These are phyloP conservation scores for Capillidium rhysosporum DNA, from an alignment of 371 early-diverging fungal genomes.

Conservation along the genomic window DNA sequence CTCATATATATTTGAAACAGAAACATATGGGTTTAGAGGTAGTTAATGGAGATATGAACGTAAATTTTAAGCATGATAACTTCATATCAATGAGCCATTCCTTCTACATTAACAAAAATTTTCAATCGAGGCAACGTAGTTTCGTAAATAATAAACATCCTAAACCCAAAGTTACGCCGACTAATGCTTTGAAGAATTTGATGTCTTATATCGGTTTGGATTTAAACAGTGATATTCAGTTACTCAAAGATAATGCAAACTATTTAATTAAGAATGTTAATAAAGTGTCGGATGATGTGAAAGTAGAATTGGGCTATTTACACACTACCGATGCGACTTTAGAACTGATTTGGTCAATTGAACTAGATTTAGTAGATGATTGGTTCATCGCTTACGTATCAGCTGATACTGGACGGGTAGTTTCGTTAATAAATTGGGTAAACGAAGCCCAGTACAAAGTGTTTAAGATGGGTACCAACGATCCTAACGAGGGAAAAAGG, in stretches of 20 bases:
- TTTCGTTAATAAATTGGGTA: slow-evolving; percentile 75
- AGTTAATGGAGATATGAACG: slow-evolving; percentile 36
- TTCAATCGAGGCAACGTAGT: too few species aligned
- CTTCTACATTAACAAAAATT: background rate
- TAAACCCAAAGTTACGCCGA: too few species aligned
- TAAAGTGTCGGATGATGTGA: too few species aligned
- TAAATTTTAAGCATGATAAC: slow-evolving; percentile 34
- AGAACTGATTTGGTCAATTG: slow-evolving; percentile 13
- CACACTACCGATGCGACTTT: too few species aligned
- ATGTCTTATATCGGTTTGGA: too few species aligned
- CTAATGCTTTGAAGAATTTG: too few species aligned
- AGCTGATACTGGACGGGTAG: slow-evolving; percentile 38
- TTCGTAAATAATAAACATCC: too few species aligned
- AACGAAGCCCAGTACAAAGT: slow-evolving; percentile 49
- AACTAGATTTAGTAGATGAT: slow-evolving; percentile 70
- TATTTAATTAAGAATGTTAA: too few species aligned
- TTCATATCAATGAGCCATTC: background rate
- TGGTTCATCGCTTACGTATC: slow-evolving; percentile 78
- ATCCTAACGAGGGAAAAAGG: slow-evolving; percentile 53
- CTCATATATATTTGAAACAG: slow-evolving; percentile 29
- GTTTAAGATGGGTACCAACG: slow-evolving; percentile 70
- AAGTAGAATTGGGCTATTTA: too few species aligned
- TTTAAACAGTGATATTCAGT: too few species aligned
- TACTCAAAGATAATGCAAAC: too few species aligned
- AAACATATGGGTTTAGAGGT: slow-evolving; percentile 17